Percentiles rank a stretch among this genome's conserved stretches.
Conservation (phyloP, 768 basidiomycete species). For the Phylloporus sp. region DNA sequence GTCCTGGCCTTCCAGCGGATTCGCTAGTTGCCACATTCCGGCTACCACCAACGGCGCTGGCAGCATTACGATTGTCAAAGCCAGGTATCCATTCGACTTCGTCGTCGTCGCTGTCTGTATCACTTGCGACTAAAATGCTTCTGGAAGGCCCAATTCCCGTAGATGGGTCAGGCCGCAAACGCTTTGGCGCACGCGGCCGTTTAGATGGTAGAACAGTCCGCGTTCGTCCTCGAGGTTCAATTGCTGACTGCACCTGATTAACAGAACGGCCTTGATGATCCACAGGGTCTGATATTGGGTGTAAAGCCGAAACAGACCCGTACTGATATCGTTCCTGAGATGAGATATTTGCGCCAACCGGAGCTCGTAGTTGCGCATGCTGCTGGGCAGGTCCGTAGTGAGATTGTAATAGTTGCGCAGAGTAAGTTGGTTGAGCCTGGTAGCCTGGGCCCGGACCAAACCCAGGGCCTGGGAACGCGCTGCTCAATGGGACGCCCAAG, state of each 20-base stretch:
- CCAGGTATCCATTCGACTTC: slow-evolving; percentile 25
- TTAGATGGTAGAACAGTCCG: slow-evolving; percentile 9
- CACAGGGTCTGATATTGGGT: slow-evolving; percentile 1
- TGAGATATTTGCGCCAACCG: background rate
- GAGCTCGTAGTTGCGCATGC: slow-evolving; percentile 6
- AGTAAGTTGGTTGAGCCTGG: slow-evolving; percentile 1
- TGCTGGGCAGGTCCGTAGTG: slow-evolving; percentile 10
- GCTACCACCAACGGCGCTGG: background rate
- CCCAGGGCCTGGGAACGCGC: background rate
- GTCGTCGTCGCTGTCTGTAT: slow-evolving; percentile 31
- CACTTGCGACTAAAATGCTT: slow-evolving; percentile 17
- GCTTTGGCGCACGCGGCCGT: slow-evolving; percentile 21
- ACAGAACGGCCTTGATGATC: background rate
- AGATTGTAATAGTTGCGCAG: slow-evolving; percentile 1
- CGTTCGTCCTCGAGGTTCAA: background rate
- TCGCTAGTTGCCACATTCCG: background rate
- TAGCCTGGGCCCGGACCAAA: slow-evolving; percentile 1
- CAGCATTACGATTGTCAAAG: background rate
- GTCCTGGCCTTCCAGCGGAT: slow-evolving; percentile 3
- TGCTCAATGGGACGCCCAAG: background rate
- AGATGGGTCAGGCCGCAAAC: slow-evolving; percentile 8
- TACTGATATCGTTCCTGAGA: slow-evolving; percentile 12
- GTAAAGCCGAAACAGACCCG: background rate
- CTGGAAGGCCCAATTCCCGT: background rate
- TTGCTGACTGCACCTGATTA: background rate